Conservation (phyloP, 495 filamentous ascomycete species). For the Penicillium nucicola region DNA sequence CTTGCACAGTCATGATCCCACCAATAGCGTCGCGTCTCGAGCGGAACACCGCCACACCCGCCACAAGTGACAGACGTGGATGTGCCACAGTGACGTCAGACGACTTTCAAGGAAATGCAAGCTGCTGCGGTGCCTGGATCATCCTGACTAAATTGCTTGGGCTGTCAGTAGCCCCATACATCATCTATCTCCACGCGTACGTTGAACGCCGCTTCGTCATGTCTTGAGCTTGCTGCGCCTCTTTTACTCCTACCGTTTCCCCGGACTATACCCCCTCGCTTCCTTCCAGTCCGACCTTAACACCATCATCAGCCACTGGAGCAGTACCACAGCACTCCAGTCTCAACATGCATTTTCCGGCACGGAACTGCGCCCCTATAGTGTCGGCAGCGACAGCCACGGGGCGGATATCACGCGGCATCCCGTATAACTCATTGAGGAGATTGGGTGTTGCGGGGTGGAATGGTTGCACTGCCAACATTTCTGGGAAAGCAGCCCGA, state of each 20-base stretch:
- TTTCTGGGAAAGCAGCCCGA: neutral
- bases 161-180: neutral
- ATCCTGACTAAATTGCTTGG: conserved; percentile 8
- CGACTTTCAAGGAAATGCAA: too few relatives aligned
- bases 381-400: conserved; percentile 2
- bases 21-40: too few relatives aligned
- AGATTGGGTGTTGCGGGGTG: neutral
- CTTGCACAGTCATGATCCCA: too few relatives aligned
- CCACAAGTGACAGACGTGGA: too few relatives aligned
- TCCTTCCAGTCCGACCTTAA: neutral
- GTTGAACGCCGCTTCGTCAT: conserved; percentile 23
- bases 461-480: neutral
- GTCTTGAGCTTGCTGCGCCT: conserved; percentile 5
- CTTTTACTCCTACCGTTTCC: neutral
- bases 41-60: too few relatives aligned
- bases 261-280: neutral
- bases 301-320: neutral
- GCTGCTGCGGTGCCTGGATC: conserved; percentile 11
- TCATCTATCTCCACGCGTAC: neutral
- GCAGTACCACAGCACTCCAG: neutral
- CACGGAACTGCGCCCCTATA: conserved; percentile 12
- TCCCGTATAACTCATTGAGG: neutral
- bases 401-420: neutral
- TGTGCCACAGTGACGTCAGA: too few relatives aligned
- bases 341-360: conserved; percentile 9